Evolutionary conservation across 148 eudicot genomes (phyloP).

Genomic region (Beta vulgaris): DNA sequence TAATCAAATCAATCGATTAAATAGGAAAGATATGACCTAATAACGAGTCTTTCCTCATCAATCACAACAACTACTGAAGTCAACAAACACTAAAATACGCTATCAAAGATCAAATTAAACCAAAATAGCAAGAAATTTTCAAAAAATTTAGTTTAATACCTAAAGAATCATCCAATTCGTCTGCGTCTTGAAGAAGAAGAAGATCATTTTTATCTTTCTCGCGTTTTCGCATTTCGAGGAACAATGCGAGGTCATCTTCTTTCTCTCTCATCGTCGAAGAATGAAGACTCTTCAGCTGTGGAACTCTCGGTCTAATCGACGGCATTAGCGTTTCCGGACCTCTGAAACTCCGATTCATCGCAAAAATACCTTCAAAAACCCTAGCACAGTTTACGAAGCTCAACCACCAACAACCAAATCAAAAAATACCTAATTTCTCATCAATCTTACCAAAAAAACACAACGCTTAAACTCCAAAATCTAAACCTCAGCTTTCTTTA

Average conservation of each 20-base stretch:
- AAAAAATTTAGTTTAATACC: conserved; percentile 29
- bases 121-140: neutral
- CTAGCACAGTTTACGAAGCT: conserved; percentile 24
- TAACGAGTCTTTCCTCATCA: neutral
- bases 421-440: conserved; percentile 27
- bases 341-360: conserved; percentile 89
- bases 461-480: conserved; percentile 10
- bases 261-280: conserved; percentile 61
- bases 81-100: conserved; percentile 20
- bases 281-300: conserved; percentile 49
- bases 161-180: conserved; percentile 54
- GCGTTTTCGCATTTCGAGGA: conserved; percentile 81
- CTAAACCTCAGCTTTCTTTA: conserved; percentile 3
- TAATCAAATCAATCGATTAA: conserved; percentile 7
- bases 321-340: conserved; percentile 71
- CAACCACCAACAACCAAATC: conserved; percentile 6
- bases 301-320: conserved; percentile 48
- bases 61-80: conserved; percentile 16
- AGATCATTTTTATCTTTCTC: conserved; percentile 74
- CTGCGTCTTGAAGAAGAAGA: conserved; percentile 57
- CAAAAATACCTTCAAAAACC: conserved; percentile 31
- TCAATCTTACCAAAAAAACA: conserved; percentile 18
- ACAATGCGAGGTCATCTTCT: conserved; percentile 87
- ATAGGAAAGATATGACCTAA: too few species aligned
- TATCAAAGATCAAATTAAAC: conserved; percentile 5